These are phyloP conservation scores for Lolium rigidum DNA, from an alignment of 176 grass and related monocot genomes.

Conservation along the genomic window DNA sequence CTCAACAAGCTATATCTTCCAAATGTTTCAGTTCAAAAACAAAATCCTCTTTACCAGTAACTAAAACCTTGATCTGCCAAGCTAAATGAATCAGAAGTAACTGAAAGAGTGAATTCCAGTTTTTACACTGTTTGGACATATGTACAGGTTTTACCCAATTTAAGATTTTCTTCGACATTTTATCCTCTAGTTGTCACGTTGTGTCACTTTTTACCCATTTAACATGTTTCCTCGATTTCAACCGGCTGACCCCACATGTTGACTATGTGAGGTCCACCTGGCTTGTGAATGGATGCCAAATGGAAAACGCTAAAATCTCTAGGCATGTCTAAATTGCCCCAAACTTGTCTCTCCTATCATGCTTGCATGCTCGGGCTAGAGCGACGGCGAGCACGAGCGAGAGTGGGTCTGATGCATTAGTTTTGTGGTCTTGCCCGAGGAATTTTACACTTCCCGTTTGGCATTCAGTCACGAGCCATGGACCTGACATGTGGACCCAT, in stretches of 20 bases:
- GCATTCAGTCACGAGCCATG: background rate
- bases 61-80: conserved; percentile 20
- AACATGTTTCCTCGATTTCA: background rate
- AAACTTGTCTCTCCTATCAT: background rate
- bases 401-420: background rate
- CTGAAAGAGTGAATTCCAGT: background rate
- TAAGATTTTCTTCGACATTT: background rate
- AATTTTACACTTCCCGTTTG: background rate
- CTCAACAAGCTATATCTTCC: background rate
- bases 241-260: background rate
- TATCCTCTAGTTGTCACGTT: background rate
- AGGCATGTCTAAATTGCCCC: background rate
- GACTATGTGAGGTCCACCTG: background rate
- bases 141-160: background rate
- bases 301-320: background rate
- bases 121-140: background rate
- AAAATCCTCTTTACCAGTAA: background rate
- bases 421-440: background rate
- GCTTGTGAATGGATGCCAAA: background rate
- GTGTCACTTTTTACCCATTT: background rate
- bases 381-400: background rate
- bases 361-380: background rate
- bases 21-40: background rate
- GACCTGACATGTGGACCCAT: background rate
- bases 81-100: background rate